Percentiles rank a stretch among this genome's conserved stretches.
phyloP scores from a whole-genome alignment of 2,329 filamentous ascomycete genomes.

The Fusarium duplospermum region DNA sequence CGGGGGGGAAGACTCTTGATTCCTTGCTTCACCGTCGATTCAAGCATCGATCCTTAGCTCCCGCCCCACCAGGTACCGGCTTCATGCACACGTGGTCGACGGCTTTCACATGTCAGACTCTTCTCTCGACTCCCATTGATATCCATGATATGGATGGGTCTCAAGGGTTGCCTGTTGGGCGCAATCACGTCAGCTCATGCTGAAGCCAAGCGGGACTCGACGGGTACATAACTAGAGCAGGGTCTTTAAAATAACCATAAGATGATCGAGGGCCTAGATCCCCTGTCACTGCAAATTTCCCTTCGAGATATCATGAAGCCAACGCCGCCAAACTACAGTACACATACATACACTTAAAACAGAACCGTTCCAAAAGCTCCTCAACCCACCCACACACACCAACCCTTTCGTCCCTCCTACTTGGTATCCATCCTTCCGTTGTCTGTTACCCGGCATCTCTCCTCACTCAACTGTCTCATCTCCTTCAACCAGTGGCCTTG shows the following conservation, averaged over 20 bases:
- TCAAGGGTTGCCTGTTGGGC: neutral
- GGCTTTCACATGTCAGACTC: slow-evolving; percentile 13
- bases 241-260: slow-evolving; percentile 20
- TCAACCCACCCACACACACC: neutral
- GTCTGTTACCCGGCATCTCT: slow-evolving; percentile 13
- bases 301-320: slow-evolving; percentile 39
- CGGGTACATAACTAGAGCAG: neutral
- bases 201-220: neutral
- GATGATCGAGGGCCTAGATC: slow-evolving; percentile 18
- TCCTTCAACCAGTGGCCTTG: slow-evolving; percentile 39
- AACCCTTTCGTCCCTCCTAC: slow-evolving; percentile 4
- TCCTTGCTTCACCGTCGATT: neutral
- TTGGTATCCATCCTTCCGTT: slow-evolving; percentile 40
- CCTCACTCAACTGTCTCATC: slow-evolving; percentile 10
- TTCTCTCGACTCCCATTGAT: neutral
- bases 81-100: neutral
- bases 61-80: slow-evolving; percentile 11
- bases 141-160: neutral
- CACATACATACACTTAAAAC: slow-evolving; percentile 34
- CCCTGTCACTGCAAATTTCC: slow-evolving; percentile 29
- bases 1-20: neutral
- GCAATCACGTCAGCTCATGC: slow-evolving; percentile 5
- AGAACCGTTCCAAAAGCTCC: slow-evolving; percentile 22
- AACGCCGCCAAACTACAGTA: slow-evolving; percentile 43
- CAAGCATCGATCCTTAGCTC: neutral